phyloP scores from a whole-genome alignment of 805 yeast genomes.

The Candida jianshihensis region DNA sequence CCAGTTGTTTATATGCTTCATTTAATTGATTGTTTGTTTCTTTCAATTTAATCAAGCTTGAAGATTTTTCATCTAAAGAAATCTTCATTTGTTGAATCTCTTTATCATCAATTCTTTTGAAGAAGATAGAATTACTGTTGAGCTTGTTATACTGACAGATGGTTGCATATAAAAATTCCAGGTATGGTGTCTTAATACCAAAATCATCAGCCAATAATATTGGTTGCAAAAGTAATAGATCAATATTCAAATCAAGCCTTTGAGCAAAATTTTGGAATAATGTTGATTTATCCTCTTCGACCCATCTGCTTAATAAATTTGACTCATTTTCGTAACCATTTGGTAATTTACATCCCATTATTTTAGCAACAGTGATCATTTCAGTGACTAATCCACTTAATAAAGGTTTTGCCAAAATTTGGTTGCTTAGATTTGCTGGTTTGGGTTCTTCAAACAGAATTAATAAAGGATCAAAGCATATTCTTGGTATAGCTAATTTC shows the following conservation, averaged over 20 bases:
- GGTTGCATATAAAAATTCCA: conserved; percentile 79
- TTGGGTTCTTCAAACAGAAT: conserved; percentile 65
- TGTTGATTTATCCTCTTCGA: conserved; percentile 32
- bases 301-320: conserved; percentile 49
- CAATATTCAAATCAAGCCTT: conserved; percentile 56
- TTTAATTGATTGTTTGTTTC: conserved; percentile 1
- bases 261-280: conserved; percentile 61
- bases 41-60: neutral
- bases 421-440: conserved; percentile 51
- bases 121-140: conserved; percentile 20
- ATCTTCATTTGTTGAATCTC: conserved; percentile 3
- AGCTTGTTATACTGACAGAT: conserved; percentile 50
- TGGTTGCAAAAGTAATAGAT: conserved; percentile 75
- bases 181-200: conserved; percentile 80
- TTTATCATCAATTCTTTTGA: conserved; percentile 17
- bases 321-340: conserved; percentile 64
- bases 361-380: conserved; percentile 61
- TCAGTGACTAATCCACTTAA: conserved; percentile 76
- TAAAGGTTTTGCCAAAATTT: conserved; percentile 80
- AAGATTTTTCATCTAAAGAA: neutral
- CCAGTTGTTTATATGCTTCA: neutral
- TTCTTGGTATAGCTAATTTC: conserved; percentile 74
- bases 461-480: conserved; percentile 72
- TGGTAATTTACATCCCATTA: conserved; percentile 70
- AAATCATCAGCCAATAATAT: conserved; percentile 86